Base-by-base conservation (phyloP, 768 basidiomycete genomes). In the Naganishia onofrii region DNA sequence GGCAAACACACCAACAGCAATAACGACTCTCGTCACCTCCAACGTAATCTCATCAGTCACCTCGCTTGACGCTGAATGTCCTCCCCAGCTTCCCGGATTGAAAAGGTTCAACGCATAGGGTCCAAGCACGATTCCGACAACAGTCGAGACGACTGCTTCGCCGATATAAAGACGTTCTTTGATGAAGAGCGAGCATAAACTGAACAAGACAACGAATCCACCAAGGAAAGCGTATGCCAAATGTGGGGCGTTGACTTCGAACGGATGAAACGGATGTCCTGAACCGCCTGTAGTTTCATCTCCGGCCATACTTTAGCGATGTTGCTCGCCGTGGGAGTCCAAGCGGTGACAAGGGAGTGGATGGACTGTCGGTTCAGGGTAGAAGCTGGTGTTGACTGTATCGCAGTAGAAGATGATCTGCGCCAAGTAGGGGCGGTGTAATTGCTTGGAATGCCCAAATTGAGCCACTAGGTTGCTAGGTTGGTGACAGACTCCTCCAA, bases 1-100 rank as follows among this genome's bases (percentile, higher is more conserved):
- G 9, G 95, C 95, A 79, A 99, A 99, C 0, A 99, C 95, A 23
- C 93, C 93, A 66, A 98, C 90, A 19, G 95, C 96, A 36, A 99
- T 87, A 54, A 98, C 90, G 68, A 98, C 88, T 19, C 96, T 86
- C 10, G 92, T 93, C 21, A 95, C 82, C 81, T 99, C 96, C 70
- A 99, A 85, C 0, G 92, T 94, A 70, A 99, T 90, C 28, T 83
- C 82, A 81, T 97, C 91, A 13, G 85, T 83, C 63, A 79, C 71
- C 13, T 79, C 82, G 4, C 84, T 83, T 42, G 42, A 64, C 83
- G 74, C 5, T 82, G 82, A 31, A 75, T 74, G 32, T 57, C 77
- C 34, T 0, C 86, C 87, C 92, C 92, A 95, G 10, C 84, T 82
- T 55, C 88, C 86, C 19, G 93, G 93, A 81, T 93, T 84, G 79